Base-by-base conservation (phyloP, 331 rosid genomes). In the Malus hybrid region DNA sequence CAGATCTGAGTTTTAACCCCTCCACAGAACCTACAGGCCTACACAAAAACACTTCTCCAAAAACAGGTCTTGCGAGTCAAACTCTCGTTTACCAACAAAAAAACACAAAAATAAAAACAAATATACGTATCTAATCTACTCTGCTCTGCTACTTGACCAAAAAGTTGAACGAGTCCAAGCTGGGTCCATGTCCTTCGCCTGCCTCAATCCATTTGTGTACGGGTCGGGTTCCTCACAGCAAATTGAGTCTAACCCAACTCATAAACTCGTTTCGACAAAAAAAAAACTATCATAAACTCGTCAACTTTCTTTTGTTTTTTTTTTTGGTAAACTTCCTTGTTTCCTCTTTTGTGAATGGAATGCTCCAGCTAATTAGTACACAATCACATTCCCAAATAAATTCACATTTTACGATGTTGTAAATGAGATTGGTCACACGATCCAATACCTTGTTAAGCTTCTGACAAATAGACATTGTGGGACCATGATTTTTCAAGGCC, bases 111-210 rank as follows among this genome's bases (percentile, higher is more conserved):
- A 5, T 19, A 15, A 27, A 62, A 36, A 36, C 44, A 8, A 36
- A 36, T 36, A 36, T 12, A 62, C 31, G 15, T 9, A 59, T 59
- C 64, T 9, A 39, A 9, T 39, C 46, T 39, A 9, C 4, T 9
- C 46, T 39, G 46, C 12, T 39, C 12, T 59, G 24, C 24, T 8
- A 18, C 61, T 80, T 74, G 80, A 69, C 80, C 83, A 69, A 36
- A 46, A 61, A 34, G 73, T 80, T 33, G 79, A 73, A 73, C 4
- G 48, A 67, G 75, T 72, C 72, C 55, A 75, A 60, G 60, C 67
- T 50, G 69, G 72, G 75, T 77, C 83, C 83, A 80, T 62, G 64
- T 31, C 73, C 83, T 44, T 59, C 78, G 14, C 74, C 72, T 73
- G 70, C 56, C 65, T 57, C 36, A 20, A 66, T 31, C 76, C 59